phyloP scores from a whole-genome alignment of 2,329 filamentous ascomycete genomes.

The Colletotrichum sp. region DNA sequence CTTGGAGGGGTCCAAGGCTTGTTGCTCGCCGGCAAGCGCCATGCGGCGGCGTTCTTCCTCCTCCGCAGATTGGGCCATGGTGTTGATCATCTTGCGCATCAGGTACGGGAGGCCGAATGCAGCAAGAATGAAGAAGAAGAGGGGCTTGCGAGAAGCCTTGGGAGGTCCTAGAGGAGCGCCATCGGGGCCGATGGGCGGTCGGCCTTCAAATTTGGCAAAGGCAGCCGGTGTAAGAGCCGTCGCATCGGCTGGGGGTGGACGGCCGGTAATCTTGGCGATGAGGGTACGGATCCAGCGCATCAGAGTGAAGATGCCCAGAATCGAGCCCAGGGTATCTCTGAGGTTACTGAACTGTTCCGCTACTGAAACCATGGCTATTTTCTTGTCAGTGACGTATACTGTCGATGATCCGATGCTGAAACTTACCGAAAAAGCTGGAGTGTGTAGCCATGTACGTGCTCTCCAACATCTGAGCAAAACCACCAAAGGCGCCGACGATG shows the following conservation, averaged over 20 bases:
- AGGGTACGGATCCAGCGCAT: slow-evolving; percentile 94
- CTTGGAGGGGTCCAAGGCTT: slow-evolving; percentile 81
- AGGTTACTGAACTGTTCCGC: slow-evolving; percentile 96
- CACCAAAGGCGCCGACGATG: slow-evolving; percentile 93
- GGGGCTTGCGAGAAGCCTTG: slow-evolving; percentile 89
- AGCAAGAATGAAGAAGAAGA: slow-evolving; percentile 93
- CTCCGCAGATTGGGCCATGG: slow-evolving; percentile 83
- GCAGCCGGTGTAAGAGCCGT: slow-evolving; percentile 87
- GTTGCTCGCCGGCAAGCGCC: slow-evolving; percentile 44
- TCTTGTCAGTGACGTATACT: slow-evolving; percentile 3
- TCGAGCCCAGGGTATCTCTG: slow-evolving; percentile 89
- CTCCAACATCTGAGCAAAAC: slow-evolving; percentile 98
- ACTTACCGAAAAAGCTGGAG: slow-evolving; percentile 94
- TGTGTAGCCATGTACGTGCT: slow-evolving; percentile 99
- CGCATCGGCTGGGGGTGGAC: slow-evolving; percentile 86
- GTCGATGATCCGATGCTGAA: neutral
- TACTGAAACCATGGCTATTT: slow-evolving; percentile 91
- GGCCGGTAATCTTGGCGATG: slow-evolving; percentile 90
- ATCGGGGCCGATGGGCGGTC: slow-evolving; percentile 57
- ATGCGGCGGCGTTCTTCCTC: slow-evolving; percentile 74
- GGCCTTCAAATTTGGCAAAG: slow-evolving; percentile 88
- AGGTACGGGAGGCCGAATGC: slow-evolving; percentile 96
- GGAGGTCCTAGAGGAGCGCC: slow-evolving; percentile 68
- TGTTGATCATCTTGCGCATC: slow-evolving; percentile 93
- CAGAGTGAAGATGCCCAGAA: slow-evolving; percentile 93